Evolutionary conservation across 805 yeast species (phyloP).

Genomic region (Teunomyces kruisii): DNA sequence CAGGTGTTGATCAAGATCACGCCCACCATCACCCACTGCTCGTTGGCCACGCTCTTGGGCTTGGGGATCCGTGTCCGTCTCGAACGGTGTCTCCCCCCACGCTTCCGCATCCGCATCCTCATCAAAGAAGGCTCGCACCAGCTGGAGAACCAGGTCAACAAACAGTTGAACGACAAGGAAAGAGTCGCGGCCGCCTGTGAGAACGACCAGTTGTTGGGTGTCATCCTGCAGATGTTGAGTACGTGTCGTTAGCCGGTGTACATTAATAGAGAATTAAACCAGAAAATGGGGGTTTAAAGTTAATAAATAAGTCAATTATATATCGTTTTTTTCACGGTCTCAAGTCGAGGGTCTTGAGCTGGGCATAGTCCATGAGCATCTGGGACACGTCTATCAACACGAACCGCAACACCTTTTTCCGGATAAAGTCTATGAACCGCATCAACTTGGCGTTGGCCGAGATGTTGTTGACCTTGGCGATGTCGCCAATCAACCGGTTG

Average conservation of each 20-base stretch:
- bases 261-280: too few species aligned
- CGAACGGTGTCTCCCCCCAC: slow-evolving; percentile 82
- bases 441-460: slow-evolving; percentile 17
- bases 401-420: slow-evolving; percentile 33
- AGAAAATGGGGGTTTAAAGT: too few species aligned
- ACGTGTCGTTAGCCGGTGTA: slow-evolving; percentile 52
- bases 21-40: slow-evolving; percentile 97
- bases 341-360: slow-evolving; percentile 14
- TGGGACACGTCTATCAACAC: slow-evolving; percentile 36
- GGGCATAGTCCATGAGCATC: slow-evolving; percentile 35
- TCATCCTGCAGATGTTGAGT: slow-evolving; percentile 88
- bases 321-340: background rate
- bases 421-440: slow-evolving; percentile 36
- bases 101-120: slow-evolving; percentile 75
- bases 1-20: slow-evolving; percentile 83
- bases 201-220: slow-evolving; percentile 85
- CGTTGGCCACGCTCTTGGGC: slow-evolving; percentile 93
- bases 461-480: slow-evolving; percentile 10
- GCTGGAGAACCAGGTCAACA: slow-evolving; percentile 92
- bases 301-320: background rate
- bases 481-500: slow-evolving; percentile 10
- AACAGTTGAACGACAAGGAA: slow-evolving; percentile 95
- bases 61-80: slow-evolving; percentile 89
- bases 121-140: slow-evolving; percentile 94
- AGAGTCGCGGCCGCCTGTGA: slow-evolving; percentile 99